Percentiles rank a stretch among this genome's conserved stretches.
phyloP scores from a whole-genome alignment of 2,329 filamentous ascomycete species.

The Massarina eburnea region DNA sequence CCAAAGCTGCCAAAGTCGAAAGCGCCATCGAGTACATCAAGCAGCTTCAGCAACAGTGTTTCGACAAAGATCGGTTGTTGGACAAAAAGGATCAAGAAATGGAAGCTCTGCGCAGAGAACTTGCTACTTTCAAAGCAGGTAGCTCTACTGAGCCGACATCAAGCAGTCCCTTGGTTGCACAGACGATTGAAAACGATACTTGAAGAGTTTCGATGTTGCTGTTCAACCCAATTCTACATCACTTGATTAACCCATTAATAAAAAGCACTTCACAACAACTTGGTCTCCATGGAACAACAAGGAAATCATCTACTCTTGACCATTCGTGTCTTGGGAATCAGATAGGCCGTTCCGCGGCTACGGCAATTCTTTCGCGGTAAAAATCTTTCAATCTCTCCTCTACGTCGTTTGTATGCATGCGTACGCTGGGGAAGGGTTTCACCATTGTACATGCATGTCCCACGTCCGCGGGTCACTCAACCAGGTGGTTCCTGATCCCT shows the following conservation, averaged over 20 bases:
- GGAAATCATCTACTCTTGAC: not conserved
- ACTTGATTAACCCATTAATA: not conserved
- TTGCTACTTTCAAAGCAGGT: conserved; percentile 42
- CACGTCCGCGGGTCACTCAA: not conserved
- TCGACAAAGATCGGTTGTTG: conserved; percentile 64
- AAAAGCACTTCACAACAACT: not conserved
- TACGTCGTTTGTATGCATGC: not conserved
- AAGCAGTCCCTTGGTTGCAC: not conserved
- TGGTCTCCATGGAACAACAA: not conserved
- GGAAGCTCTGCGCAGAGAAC: conserved; percentile 50
- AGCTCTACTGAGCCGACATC: conserved; percentile 12
- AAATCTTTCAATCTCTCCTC: not conserved
- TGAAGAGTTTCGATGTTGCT: not conserved
- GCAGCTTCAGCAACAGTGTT: conserved; percentile 72
- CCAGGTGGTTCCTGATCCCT: not conserved
- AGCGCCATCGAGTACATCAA: conserved; percentile 95
- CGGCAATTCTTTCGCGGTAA: not conserved
- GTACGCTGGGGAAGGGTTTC: not conserved
- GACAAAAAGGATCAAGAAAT: conserved; percentile 67
- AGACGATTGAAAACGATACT: conserved; percentile 5
- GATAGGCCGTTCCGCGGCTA: not conserved
- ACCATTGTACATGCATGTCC: not conserved
- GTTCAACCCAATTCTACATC: not conserved
- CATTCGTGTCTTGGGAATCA: not conserved
- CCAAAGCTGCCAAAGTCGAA: conserved; percentile 97